Conservation (phyloP, 148 eudicot species). For the Drosera capensis region DNA sequence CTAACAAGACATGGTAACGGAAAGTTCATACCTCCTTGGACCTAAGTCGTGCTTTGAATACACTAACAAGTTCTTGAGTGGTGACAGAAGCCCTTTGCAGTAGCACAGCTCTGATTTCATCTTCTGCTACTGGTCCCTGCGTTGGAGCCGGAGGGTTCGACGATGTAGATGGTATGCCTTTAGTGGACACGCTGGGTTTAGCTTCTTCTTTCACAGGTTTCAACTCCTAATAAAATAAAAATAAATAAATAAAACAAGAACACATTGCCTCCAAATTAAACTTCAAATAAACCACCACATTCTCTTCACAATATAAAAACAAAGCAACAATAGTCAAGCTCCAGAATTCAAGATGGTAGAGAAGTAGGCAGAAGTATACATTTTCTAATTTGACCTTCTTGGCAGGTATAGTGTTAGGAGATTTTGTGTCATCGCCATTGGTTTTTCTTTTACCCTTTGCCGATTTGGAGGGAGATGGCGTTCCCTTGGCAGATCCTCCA, state of each 20-base stretch:
- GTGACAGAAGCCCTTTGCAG: constrained; percentile 60
- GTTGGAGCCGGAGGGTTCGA: constrained; percentile 25
- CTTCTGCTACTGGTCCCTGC: constrained; percentile 81
- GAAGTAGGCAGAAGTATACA: constrained; percentile 21
- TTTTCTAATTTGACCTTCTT: constrained; percentile 84
- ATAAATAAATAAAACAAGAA: constrained; percentile 5
- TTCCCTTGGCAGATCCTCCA: constrained; percentile 46
- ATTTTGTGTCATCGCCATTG: constrained; percentile 50
- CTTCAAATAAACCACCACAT: too few relatives aligned
- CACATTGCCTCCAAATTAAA: constrained; percentile 1
- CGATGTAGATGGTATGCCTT: constrained; percentile 26
- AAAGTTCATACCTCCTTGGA: constrained; percentile 40
- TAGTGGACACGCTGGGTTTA: constrained; percentile 24
- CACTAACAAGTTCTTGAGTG: constrained; percentile 72
- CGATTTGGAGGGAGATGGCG: constrained; percentile 60
- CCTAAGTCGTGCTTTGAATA: constrained; percentile 67
- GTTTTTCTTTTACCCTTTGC: constrained; percentile 79
- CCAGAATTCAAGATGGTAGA: background rate
- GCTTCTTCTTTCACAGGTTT: constrained; percentile 49
- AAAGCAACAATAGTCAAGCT: background rate
- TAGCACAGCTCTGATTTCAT: constrained; percentile 77
- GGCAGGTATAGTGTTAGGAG: constrained; percentile 33
- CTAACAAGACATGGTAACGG: background rate
- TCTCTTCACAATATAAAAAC: too few relatives aligned
- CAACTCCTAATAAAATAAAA: constrained; percentile 27